Base-by-base conservation (phyloP, 352 stramenopile genomes). In the Phytophthora podocarpi region DNA sequence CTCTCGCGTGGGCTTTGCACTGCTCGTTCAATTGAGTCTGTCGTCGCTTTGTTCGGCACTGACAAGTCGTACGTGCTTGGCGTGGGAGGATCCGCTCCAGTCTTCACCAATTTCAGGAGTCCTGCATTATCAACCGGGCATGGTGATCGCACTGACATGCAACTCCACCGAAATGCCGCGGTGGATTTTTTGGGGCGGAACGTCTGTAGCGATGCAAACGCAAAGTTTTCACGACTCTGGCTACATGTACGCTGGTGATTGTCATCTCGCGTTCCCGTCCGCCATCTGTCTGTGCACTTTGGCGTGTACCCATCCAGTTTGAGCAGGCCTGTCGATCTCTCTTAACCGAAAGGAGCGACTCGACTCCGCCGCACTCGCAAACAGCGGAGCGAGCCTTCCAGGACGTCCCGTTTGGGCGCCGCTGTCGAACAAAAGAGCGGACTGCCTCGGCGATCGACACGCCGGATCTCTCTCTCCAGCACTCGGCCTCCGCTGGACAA, bases 131-230 rank as follows among this genome's bases (percentile, higher is more conserved):
- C 30, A 30, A 18, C 27, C 16, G 9, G 5, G n/a, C 28, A 2
- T n/a, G 3, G 27, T 34, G 40, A 31, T 34, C 40, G 5, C 20
- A n/a, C 28, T 16, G 24, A 39, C 35, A 27, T 4, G 8, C 28
- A 30, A 18, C 43, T n/a, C 30, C 58, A 67, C 59, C 59, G 59
- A 67, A 67, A 67, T 50, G 50, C 37, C 8, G 30, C 40, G 13
- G 28, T 67, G 59, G 59, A 67, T 67, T 67, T 59, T 67, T 50
- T 26, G 26, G 32, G 58, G 40, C 41, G 49, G 50, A 55, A 45
- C 48, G 55, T 57, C 42, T 18, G 9, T 16, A 18, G 23, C 23
- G 27, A 30, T 2, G 34, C 8, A 56, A 23, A 56, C 16, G 48
- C 27, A n/a, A 42, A 23, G 20, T 21, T 28, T 35, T 46, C 35